A percentile compares a stretch with the other conserved stretches of the same genome.
phyloP scores from a whole-genome alignment of 2,329 filamentous ascomycete species.

The Fusarium verticillioides region DNA sequence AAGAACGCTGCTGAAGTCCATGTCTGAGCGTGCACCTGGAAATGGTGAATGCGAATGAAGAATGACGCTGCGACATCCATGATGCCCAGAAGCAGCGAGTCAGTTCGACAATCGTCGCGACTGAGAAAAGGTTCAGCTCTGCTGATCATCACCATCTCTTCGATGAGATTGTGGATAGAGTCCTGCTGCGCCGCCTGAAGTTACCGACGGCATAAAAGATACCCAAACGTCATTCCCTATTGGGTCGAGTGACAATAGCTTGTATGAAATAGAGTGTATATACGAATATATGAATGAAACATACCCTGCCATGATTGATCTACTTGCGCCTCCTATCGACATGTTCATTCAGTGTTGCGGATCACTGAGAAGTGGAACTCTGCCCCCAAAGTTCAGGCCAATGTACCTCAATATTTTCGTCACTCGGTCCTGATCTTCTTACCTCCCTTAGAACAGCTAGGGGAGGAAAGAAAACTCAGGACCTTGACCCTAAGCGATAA shows the following conservation, averaged over 20 bases:
- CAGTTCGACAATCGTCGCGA: neutral
- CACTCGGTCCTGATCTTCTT: no score
- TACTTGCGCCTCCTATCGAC: neutral
- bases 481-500: no score
- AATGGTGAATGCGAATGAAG: neutral
- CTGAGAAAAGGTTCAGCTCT: neutral
- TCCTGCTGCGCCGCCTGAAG: neutral
- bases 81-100: neutral
- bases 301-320: neutral
- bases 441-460: neutral
- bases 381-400: no score
- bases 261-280: slow-evolving; percentile 11
- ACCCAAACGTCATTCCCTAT: slow-evolving; percentile 8
- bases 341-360: neutral
- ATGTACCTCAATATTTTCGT: no score
- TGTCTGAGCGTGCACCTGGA: slow-evolving; percentile 6
- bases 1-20: slow-evolving; percentile 16
- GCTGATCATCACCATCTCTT: neutral
- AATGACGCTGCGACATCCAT: neutral
- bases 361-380: neutral
- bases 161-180: neutral
- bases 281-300: slow-evolving; percentile 13
- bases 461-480: no score
- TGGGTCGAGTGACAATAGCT: slow-evolving; percentile 5
- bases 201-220: slow-evolving; percentile 4